Evolutionary conservation across 495 filamentous ascomycete species (phyloP).

Genomic region (Apiosordaria backusii): DNA sequence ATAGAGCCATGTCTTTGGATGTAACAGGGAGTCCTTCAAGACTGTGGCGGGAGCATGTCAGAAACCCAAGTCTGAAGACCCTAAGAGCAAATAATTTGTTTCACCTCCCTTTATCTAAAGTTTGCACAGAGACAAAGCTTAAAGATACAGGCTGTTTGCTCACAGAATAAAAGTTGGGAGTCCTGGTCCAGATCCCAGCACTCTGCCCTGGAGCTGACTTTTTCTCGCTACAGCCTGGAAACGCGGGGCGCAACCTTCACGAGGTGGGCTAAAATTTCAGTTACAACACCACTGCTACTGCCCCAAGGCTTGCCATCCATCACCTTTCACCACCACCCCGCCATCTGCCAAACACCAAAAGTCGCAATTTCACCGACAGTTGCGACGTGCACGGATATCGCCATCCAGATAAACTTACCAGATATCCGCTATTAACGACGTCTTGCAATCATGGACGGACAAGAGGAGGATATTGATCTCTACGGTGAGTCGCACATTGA

Average conservation of each 20-base stretch:
- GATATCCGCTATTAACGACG: conserved; percentile 12
- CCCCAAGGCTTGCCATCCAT: background rate
- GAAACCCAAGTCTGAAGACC: background rate
- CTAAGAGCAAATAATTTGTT: background rate
- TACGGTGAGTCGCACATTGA: conserved; percentile 53
- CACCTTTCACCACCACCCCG: background rate
- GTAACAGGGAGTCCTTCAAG: background rate
- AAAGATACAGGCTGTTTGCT: background rate
- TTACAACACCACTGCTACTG: background rate
- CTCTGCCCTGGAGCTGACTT: background rate
- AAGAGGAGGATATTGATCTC: conserved; percentile 57
- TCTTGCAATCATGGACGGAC: conserved; percentile 35
- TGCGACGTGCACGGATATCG: background rate
- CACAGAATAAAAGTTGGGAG: background rate
- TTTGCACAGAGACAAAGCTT: background rate
- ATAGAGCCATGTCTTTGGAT: background rate
- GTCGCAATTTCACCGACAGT: background rate
- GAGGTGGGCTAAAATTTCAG: background rate
- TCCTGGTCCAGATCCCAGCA: background rate
- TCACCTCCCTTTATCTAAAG: background rate
- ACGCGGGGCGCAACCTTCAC: background rate
- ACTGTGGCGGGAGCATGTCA: background rate
- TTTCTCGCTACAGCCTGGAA: background rate
- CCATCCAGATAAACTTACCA: background rate
- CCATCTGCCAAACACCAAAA: background rate